Percentiles rank a stretch among this genome's conserved stretches.
phyloP scores from a whole-genome alignment of 1,284 basidiomycete species.

The Ganoderma boninense region DNA sequence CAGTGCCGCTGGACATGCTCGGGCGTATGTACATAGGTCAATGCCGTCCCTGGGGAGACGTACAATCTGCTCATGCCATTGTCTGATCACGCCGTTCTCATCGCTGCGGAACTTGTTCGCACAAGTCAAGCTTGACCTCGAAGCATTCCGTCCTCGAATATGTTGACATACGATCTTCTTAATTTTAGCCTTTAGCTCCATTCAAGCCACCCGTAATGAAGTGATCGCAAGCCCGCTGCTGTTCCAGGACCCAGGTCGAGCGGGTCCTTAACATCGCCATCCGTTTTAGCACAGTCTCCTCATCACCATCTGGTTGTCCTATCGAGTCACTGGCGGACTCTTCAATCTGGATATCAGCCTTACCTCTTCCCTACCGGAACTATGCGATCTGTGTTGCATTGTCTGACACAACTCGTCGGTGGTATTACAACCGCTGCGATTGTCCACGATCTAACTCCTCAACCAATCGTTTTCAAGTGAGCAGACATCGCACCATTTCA shows the following conservation, averaged over 20 bases:
- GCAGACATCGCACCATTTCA: conserved; percentile 28
- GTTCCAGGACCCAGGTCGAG: conserved; percentile 49
- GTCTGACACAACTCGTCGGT: conserved; percentile 69
- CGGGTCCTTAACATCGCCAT: conserved; percentile 65
- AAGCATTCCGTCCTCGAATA: conserved; percentile 63
- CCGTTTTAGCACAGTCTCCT: conserved; percentile 75
- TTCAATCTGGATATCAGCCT: conserved; percentile 79
- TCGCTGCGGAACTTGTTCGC: conserved; percentile 18
- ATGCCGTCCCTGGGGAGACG: background rate
- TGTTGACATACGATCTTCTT: conserved; percentile 65
- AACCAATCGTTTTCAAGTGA: conserved; percentile 64
- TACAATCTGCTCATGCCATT: too few species aligned
- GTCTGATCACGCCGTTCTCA: background rate
- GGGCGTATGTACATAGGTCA: background rate
- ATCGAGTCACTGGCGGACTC: conserved; percentile 72
- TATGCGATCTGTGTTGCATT: conserved; percentile 69
- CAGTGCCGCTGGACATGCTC: background rate
- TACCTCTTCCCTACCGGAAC: conserved; percentile 68
- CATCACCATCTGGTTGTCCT: conserved; percentile 79
- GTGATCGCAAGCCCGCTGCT: conserved; percentile 36
- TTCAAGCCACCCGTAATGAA: conserved; percentile 53
- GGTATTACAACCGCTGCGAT: conserved; percentile 70
- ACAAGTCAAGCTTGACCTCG: conserved; percentile 45
- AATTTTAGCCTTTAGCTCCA: conserved; percentile 67
- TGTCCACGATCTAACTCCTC: conserved; percentile 67